Conservation (phyloP, 1,139 yeast species). For the Ogataea hybrid region DNA sequence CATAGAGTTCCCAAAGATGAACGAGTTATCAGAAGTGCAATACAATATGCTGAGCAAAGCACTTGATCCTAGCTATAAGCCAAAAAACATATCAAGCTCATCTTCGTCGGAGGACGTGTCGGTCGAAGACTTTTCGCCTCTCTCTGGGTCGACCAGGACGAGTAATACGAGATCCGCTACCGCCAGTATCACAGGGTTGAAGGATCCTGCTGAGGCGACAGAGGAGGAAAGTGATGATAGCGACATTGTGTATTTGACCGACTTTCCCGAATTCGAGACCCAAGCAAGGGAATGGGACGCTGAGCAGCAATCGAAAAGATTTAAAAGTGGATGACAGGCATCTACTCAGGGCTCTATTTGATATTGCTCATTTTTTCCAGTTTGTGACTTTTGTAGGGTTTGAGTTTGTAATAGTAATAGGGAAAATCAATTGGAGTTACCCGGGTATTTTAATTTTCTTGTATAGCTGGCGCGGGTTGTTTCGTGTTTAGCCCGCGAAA, state of each 20-base stretch:
- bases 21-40: constrained; percentile 38
- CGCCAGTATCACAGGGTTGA: constrained; percentile 4
- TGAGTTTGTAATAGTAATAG: constrained; percentile 1
- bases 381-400: constrained; percentile 1
- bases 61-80: constrained; percentile 23
- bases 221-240: constrained; percentile 14
- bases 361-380: constrained; percentile 2
- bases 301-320: constrained; percentile 9
- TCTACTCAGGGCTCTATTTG: background rate
- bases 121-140: constrained; percentile 13
- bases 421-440: constrained; percentile 2
- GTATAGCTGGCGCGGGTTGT: constrained; percentile 8
- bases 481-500: constrained; percentile 9
- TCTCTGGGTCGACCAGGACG: constrained; percentile 2
- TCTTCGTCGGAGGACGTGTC: constrained; percentile 13
- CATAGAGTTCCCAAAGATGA: constrained; percentile 47
- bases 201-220: background rate
- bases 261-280: constrained; percentile 3
- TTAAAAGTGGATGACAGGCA: constrained; percentile 3
- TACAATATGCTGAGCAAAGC: constrained; percentile 38
- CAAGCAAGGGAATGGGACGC: background rate
- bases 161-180: constrained; percentile 6
- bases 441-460: constrained; percentile 3
- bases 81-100: constrained; percentile 11
- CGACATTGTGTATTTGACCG: constrained; percentile 18